Evolutionary conservation across 2,329 filamentous ascomycete genomes (phyloP), one percentile per base, ranked within the genome.

Genomic region (Dothideomycetidae sp.): DNA sequence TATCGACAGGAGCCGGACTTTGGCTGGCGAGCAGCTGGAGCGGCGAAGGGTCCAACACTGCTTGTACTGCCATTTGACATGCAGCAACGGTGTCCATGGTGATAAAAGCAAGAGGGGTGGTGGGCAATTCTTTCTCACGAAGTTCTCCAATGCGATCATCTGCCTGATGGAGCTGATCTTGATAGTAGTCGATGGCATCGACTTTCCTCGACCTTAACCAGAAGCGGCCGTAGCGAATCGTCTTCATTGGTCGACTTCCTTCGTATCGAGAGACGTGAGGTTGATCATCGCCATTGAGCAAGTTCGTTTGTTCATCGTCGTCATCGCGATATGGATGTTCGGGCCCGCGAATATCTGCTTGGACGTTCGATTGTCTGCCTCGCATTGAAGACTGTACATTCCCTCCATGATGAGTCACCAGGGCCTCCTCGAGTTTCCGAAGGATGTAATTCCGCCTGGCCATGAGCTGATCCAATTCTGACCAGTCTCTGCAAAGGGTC

Each of bases 51-150:
- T 96, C 88, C 37, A 98, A 75, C 9, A 93, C 78, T 3, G 90
- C 86, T 58, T 98, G 90, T 30, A 93, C 83, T 15, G 86, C 83
- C 85, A 96, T 93, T 62, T 98, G 90, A 45, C 72, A 75, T 13
- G 86, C 79, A 10, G 86, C 82, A 34, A 93, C 90, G 3, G 84
- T 90, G 61, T 94, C 83, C 84, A 98, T 92, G 0, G 90, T 96
- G 28, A 98, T 82, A 56, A 98, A 94, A 1, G 92, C 92, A 42
- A 92, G 70, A 33, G 88, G 79, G 1, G 78, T 86, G 0, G 90
- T 68, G 4, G 70, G 63, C 50, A 85, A 96, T 3, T 80, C 70
- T 55, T 82, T 81, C 50, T 75, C 73, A 17, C 90, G 74, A 9
- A 84, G 73, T 5, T 60, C 59, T 5, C 61, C 58, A 35, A 98